phyloP scores from a whole-genome alignment of 495 filamentous ascomycete genomes.

The Paragyromitra xinjiangensis region DNA sequence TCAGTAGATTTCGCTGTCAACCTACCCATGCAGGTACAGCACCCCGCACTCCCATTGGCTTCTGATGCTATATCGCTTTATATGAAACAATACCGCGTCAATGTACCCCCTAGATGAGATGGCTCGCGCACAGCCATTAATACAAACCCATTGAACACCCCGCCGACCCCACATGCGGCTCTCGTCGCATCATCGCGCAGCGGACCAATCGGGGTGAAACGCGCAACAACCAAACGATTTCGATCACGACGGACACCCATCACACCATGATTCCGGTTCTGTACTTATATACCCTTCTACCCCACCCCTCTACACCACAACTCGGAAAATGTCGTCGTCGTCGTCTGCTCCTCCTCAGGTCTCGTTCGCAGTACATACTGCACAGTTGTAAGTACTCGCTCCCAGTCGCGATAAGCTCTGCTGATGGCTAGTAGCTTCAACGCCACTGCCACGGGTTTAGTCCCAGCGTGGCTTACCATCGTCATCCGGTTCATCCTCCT shows the following conservation, averaged over 20 bases:
- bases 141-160: neutral
- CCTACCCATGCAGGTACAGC: constrained; percentile 1
- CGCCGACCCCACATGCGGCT: neutral
- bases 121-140: neutral
- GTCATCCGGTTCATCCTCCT: constrained; percentile 7
- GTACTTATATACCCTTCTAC: neutral
- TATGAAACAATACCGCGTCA: neutral
- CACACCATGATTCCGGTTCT: neutral
- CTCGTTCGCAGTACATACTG: neutral
- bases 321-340: neutral
- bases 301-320: neutral
- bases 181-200: neutral
- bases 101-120: neutral
- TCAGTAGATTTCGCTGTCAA: neutral
- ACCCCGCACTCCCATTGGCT: neutral
- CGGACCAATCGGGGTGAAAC: neutral
- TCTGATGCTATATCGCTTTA: neutral
- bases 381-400: neutral
- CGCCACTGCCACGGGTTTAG: neutral
- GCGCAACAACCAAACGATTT: neutral
- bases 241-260: neutral
- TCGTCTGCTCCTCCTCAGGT: constrained; percentile 6
- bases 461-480: constrained; percentile 5
- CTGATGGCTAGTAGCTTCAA: neutral
- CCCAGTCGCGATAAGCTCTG: neutral